phyloP scores from a whole-genome alignment of 192 early-diverging fungal species.

The Coemansia sp. region DNA sequence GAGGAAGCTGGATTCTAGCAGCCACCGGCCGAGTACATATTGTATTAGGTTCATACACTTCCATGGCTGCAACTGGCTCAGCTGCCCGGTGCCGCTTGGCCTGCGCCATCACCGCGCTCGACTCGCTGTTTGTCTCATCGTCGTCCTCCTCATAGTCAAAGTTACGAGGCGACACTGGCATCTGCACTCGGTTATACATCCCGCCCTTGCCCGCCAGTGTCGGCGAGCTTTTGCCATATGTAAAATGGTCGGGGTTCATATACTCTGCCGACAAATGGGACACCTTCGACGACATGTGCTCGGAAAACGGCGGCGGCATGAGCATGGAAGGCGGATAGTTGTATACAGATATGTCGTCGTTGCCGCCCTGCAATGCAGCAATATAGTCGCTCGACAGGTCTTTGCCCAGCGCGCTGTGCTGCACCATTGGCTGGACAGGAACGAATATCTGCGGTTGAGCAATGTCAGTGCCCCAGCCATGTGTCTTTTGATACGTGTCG shows the following conservation, averaged over 20 bases:
- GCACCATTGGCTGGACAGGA: conserved; percentile 25
- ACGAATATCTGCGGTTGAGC: conserved; percentile 33
- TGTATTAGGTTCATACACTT: not conserved
- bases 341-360: not conserved
- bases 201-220: not conserved
- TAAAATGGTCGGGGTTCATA: not conserved
- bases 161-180: conserved; percentile 7
- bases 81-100: not conserved
- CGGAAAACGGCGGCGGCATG: not conserved
- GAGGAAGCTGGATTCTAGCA: too few species aligned
- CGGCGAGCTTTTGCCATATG: not conserved
- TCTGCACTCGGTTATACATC: not conserved
- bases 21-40: too few species aligned
- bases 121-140: not conserved
- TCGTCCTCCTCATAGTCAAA: conserved; percentile 1
- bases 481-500: not conserved
- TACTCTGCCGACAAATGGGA: not conserved
- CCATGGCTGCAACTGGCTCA: not conserved
- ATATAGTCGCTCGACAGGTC: conserved; percentile 34
- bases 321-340: not conserved
- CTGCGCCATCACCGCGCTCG: not conserved
- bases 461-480: not conserved
- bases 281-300: not conserved
- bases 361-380: not conserved
- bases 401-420: conserved; percentile 27